Evolutionary conservation across 257 asterid species (phyloP), one percentile per base, ranked within the genome.

Genomic region (Orobanche coerulescens): DNA sequence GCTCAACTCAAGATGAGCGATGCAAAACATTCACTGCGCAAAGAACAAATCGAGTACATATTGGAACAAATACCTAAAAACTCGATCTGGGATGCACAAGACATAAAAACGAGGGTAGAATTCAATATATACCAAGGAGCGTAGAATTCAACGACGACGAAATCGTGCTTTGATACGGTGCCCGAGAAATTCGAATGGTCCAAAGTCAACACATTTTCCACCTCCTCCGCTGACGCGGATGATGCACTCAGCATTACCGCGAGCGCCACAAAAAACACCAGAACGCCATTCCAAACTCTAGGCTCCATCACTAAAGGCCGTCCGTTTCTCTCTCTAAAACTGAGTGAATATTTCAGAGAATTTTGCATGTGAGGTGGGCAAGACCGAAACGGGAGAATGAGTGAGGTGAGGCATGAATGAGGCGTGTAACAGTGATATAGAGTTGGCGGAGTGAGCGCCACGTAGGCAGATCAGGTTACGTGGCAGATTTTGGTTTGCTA

Each of bases 101-200:
- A 13, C 60, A 58, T 8, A 18, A 15, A 34, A 33, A 47, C 10
- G 6, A 9, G 42, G 13, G 12, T 16, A 20, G 14, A 16, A 18
- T 11, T 25, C 1, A 13, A 34, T 25, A 44, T 5, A 22, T 81
- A 86, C 95, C 95, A 86, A 18, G 92, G 92, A 50, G 95, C 92
- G 67, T 86, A 86, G 79, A 86, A 86, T 50, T 86, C 89, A n/a
- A 79, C 92, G 62, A 86, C 89, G 80, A 86, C 74, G 74, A 86
- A 86, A 43, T 64, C 46, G 78, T 74, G 80, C 49, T 79, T 80
- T 28, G 80, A 58, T 5, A 87, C 74, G 10, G 65, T 50, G 4
- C 78, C 81, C 7, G 84, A 33, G 85, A 87, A 80, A 64, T 87
- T 87, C 57, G 86, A 61, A 52, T 71, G 80, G 72, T 84, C 95